Evolutionary conservation across 257 asterid genomes (phyloP), one percentile per base, ranked within the genome.

Genomic region (Anisodus acutangulus): DNA sequence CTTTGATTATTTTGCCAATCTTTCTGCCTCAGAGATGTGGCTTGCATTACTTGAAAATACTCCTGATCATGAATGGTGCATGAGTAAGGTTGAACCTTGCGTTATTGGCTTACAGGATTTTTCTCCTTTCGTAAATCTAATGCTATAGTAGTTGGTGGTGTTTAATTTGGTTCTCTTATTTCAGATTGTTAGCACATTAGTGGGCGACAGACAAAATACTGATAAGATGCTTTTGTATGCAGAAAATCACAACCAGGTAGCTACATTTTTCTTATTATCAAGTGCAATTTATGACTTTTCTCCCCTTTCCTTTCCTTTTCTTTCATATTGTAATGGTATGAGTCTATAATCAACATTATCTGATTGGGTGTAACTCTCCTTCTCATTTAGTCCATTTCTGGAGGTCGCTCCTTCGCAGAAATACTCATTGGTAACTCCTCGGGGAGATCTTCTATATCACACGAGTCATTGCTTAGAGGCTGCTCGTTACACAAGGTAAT

Each of bases 231-330:
- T 96, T 83, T 83, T 92, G 83, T 96, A 91, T 91, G 95, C 98
- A 64, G 99, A 96, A 90, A 96, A 96, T 88, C 99, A 96, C 91
- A 94, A 92, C 85, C 98, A 96, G 98, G 99, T 96, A 64, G 51
- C 55, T 83, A 64, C 69, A 53, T 62, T 87, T 63, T 69, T 22
- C 37, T 71, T 51, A 5, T 22, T 60, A 49, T 81, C 84, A 11
- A 22, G 51, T 37, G 54, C 22, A 8, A 17, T 53, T 22, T 86
- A 49, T 64, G 59, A 66, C 63, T 53, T 59, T 62, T 69, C 26
- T 1, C 54, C 64, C 53, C 37, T 45, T 62, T 47, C 68, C 79
- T 22, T 10, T 35, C 5, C 70, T 54, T 51, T 8, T 57, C 71
- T 26, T 31, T 43, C 71, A 66, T 26, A 26, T 26, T 51, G 62